These are phyloP conservation scores for Hawksworthiomyces lignivorus DNA, from an alignment of 2,329 filamentous ascomycete genomes.

Conservation along the genomic window DNA sequence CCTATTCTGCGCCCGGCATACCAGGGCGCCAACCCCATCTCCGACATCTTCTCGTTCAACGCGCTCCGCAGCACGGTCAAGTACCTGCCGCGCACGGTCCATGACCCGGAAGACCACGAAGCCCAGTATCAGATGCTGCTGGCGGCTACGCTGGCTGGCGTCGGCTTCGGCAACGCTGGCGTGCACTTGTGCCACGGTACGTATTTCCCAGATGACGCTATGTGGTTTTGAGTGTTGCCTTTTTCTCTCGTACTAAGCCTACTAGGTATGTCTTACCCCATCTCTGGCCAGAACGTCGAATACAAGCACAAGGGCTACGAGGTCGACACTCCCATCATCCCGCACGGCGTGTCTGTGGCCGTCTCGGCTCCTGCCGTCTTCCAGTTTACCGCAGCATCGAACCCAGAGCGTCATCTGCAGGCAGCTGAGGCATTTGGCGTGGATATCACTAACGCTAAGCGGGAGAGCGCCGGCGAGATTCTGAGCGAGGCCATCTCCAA, in stretches of 20 bases:
- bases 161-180: constrained; percentile 95
- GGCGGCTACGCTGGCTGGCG: constrained; percentile 84
- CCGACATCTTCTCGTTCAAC: constrained; percentile 89
- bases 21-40: constrained; percentile 95
- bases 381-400: constrained; percentile 50
- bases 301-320: constrained; percentile 87
- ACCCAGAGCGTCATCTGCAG: constrained; percentile 82
- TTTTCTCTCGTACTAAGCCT: background rate
- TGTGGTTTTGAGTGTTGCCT: constrained; percentile 2
- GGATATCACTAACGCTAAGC: constrained; percentile 79
- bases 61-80: constrained; percentile 79
- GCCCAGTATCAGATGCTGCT: constrained; percentile 95
- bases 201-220: constrained; percentile 14
- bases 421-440: constrained; percentile 34
- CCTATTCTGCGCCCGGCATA: constrained; percentile 89
- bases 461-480: constrained; percentile 82
- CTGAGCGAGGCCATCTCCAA: constrained; percentile 72
- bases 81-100: constrained; percentile 82
- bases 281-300: constrained; percentile 87
- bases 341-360: constrained; percentile 86
- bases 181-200: constrained; percentile 67
- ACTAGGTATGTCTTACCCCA: constrained; percentile 88
- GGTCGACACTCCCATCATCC: constrained; percentile 71
- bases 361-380: constrained; percentile 37
- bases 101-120: constrained; percentile 82